These are phyloP conservation scores for Paraphoma chrysanthemicola DNA, from an alignment of 2,329 filamentous ascomycete species.

Conservation along the genomic window DNA sequence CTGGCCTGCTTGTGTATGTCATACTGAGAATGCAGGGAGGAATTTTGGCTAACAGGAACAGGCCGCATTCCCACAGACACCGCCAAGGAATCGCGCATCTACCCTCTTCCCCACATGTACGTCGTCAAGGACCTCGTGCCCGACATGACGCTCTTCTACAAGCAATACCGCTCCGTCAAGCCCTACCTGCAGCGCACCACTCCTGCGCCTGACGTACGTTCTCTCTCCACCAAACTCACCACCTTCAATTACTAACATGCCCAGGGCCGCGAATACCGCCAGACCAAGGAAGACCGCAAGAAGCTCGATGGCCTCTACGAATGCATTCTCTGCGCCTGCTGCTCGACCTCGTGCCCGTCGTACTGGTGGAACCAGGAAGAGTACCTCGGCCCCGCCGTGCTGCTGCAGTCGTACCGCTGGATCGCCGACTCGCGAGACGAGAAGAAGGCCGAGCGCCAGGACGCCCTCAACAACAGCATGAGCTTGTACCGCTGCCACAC, in stretches of 20 bases:
- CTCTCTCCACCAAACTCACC: not conserved
- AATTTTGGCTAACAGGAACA: constrained; percentile 49
- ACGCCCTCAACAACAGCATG: constrained; percentile 97
- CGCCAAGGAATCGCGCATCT: constrained; percentile 85
- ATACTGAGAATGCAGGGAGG: not conserved
- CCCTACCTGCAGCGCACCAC: constrained; percentile 94
- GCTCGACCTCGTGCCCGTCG: constrained; percentile 97
- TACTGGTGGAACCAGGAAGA: constrained; percentile 99
- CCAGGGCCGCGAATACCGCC: constrained; percentile 89
- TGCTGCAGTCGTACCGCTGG: constrained; percentile 98
- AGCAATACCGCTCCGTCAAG: constrained; percentile 99
- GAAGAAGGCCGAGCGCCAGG: constrained; percentile 85
- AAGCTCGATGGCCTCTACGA: constrained; percentile 99
- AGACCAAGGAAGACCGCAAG: constrained; percentile 88
- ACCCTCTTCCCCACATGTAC: constrained; percentile 97
- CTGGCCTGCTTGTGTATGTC: constrained; percentile 93
- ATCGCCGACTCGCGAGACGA: constrained; percentile 94
- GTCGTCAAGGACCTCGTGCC: constrained; percentile 99
- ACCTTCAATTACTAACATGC: constrained; percentile 20
- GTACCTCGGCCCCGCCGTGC: constrained; percentile 95
- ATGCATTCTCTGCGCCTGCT: constrained; percentile 99
- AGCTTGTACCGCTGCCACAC: constrained; percentile 98
- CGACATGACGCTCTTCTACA: constrained; percentile 98
- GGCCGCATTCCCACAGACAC: constrained; percentile 92
- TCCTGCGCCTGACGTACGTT: constrained; percentile 78